Evolutionary conservation across 495 filamentous ascomycete genomes (phyloP), one percentile per base, ranked within the genome.

Genomic region (Sporormia fimetaria): DNA sequence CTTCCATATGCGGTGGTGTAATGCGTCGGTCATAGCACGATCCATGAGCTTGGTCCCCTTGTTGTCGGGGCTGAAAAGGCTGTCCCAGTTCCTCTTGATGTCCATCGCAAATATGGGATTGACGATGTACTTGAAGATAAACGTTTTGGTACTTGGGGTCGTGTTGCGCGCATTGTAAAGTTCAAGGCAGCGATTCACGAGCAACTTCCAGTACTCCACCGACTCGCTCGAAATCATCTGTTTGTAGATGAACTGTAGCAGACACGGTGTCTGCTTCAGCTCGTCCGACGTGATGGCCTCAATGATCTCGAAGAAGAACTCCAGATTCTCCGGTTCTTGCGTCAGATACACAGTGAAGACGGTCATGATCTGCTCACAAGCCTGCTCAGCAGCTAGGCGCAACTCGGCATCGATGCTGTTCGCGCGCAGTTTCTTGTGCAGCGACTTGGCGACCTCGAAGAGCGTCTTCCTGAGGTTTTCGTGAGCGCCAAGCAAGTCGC

Each of bases 61-160:
- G 78, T n/a, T n/a, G 11, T 67, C 64, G 3, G 64, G 57, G 16
- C 62, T 67, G 33, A 71, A 68, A 8, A 67, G 44, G 15, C 62
- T 56, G 34, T 67, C 65, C 67, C 74, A 75, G 39, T 74, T 68
- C 12, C 75, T 69, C 72, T 83, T 83, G 31, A 94, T 80, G 61
- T 99, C 92, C 86, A 92, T 94, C 2, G 90, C 88, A 32, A 99
- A 75, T 28, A 96, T 92, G 0, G 92, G 90, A 56, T 99, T 99
- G 35, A 96, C 83, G 17, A 99, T 67, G 51, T 94, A 74, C 47
- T 81, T 83, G 53, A 96, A 85, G 6, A 86, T 73, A 57, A 94
- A 99, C 21, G 85, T 87, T 59, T 96, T 96, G 26, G 80, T 82
- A 65, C 80, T 83, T 57, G 95, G 87, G 0, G 79, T 75, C 8